phyloP scores from a whole-genome alignment of 768 basidiomycete genomes.

The Clitopilus hobsonii region DNA sequence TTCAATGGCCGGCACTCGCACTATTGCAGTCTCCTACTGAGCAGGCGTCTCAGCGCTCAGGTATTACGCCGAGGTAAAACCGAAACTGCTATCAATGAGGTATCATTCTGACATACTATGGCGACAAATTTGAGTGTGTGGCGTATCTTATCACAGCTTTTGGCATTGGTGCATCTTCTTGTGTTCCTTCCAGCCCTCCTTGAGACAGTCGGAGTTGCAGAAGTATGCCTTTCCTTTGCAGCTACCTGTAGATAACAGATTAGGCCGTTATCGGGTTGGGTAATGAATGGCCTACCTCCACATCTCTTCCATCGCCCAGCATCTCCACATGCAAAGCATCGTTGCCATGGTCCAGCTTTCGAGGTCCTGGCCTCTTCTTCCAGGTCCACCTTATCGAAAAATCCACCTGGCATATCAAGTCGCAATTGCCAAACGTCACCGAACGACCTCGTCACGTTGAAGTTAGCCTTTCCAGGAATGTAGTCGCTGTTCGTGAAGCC shows the following conservation, averaged over 20 bases:
- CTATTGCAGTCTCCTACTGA: too few species aligned
- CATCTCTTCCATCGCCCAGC: conserved; percentile 33
- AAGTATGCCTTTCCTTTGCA: background rate
- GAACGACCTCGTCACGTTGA: conserved; percentile 20
- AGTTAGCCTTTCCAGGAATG: conserved; percentile 21
- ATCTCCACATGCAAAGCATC: conserved; percentile 30
- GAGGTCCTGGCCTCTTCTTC: conserved; percentile 29
- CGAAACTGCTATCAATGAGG: too few species aligned
- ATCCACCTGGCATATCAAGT: conserved; percentile 27
- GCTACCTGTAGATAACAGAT: background rate
- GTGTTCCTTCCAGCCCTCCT: background rate
- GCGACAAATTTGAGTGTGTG: too few species aligned
- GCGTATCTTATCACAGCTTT: too few species aligned
- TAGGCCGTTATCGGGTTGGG: background rate
- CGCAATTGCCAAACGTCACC: conserved; percentile 34
- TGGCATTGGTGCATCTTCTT: background rate
- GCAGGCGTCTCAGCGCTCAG: too few species aligned
- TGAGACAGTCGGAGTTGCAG: background rate
- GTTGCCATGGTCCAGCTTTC: conserved; percentile 30
- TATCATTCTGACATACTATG: too few species aligned
- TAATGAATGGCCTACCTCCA: conserved; percentile 22
- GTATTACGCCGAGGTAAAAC: too few species aligned
- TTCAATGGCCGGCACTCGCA: too few species aligned
- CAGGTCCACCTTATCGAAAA: conserved; percentile 28
- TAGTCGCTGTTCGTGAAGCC: conserved; percentile 33